Percentiles rank a stretch among this genome's conserved stretches.
These are phyloP conservation scores for Cinnamomum chago DNA, from an alignment of 164 flowering plant species.

Conservation along the genomic window DNA sequence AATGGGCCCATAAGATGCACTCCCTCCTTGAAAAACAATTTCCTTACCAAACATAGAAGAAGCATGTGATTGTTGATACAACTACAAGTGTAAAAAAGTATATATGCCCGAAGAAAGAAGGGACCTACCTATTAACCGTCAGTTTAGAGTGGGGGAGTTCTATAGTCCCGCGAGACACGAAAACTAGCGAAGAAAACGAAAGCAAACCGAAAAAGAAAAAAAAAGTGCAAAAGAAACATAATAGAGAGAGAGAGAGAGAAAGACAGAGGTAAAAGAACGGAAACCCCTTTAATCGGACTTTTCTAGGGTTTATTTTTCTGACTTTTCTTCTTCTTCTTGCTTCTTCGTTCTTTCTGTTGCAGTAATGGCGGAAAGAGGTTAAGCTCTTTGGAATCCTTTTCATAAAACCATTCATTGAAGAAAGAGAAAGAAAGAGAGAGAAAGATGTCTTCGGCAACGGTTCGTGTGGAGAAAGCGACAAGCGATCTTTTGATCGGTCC, in stretches of 20 bases:
- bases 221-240: not conserved
- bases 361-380: constrained; percentile 4
- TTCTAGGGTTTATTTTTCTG: constrained; percentile 1
- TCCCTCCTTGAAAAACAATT: too few species aligned
- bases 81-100: not conserved
- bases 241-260: not conserved
- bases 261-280: not conserved
- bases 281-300: constrained; percentile 2
- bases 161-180: not conserved
- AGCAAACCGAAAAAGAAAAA: not conserved
- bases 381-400: not conserved
- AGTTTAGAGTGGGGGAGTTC: too few species aligned
- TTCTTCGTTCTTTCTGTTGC: not conserved
- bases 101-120: too few species aligned
- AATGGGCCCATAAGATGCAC: too few species aligned
- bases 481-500: constrained; percentile 90
- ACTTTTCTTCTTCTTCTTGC: not conserved
- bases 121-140: not conserved
- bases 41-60: too few species aligned
- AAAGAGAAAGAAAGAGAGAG: constrained; percentile 11
- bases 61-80: too few species aligned
- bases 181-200: not conserved
- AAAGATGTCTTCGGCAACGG: constrained; percentile 54
- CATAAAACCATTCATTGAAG: not conserved
- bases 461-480: constrained; percentile 88